Base-by-base conservation (phyloP, 768 basidiomycete species). In the Hysterangium stoloniferum region DNA sequence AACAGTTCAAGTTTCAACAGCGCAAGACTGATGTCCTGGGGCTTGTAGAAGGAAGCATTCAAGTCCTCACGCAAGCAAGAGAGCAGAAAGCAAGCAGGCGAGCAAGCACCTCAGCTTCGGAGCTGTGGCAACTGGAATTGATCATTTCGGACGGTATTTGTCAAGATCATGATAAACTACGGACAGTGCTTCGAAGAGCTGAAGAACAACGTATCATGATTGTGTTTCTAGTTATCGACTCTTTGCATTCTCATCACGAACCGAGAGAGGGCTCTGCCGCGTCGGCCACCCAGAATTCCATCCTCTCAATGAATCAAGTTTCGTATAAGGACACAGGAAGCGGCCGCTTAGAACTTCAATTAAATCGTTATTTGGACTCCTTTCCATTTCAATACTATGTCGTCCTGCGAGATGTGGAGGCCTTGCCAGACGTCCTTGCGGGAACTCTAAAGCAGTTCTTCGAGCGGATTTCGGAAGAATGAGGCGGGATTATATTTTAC, bases 71-170 rank as follows among this genome's bases (percentile, higher is more conserved):
- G 61, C 73, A 72, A n/a, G 88, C 92, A 17, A 68, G 93, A 53
- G 83, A 88, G 58, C 72, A 75, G 20, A 77, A 79, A 37, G 64
- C 73, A 36, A 71, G 74, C 65, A 71, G 72, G 36, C 17, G 27
- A 20, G 36, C 38, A 44, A 84, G 83, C 15, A 71, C 79, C 2
- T 76, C 81, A 4, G 77, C 84, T 5, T 76, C 79, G 15, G 93
- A 98, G 55, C 71, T 99, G 20, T 98, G 96, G 96, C 96, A 99
- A 63, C 76, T 99, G 48, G 80, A 97, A 65, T 89, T 98, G 68
- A 96, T 99, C 73, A 91, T 99, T 54, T 97, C 93, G 13, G 96
- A 99, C 60, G 96, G 96, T n/a, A 86, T 97, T 57, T 98, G 94
- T 62, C 92, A 98, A 64, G 89, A 96, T 61, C 94, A 97, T 65